These are phyloP conservation scores for Nitzschia sp. DNA, from an alignment of 108 stramenopile species.

Conservation along the genomic window DNA sequence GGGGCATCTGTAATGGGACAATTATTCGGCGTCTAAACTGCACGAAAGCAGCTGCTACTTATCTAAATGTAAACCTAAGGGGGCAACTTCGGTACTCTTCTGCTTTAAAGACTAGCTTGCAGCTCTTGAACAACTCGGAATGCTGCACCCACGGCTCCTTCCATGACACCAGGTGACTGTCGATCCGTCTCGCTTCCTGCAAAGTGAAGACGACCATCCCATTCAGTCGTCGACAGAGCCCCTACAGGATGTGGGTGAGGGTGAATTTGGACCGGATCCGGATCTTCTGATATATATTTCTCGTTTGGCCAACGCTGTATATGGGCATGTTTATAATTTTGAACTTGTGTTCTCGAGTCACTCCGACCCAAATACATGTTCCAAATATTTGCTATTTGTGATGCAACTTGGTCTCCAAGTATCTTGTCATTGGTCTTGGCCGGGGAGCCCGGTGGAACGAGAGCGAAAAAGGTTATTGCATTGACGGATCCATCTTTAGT, in stretches of 20 bases:
- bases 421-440: conserved; percentile 30
- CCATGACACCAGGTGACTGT: conserved; percentile 66
- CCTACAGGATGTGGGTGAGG: conserved; percentile 51
- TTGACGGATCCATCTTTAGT: conserved; percentile 25
- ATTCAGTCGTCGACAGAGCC: conserved; percentile 45
- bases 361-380: not conserved
- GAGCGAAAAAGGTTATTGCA: conserved; percentile 53
- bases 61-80: too few relatives aligned
- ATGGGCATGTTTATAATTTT: conserved; percentile 18
- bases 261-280: conserved; percentile 33
- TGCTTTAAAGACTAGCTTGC: too few relatives aligned
- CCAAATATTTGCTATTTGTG: conserved; percentile 39
- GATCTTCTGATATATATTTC: conserved; percentile 49
- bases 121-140: conserved; percentile 39
- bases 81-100: too few relatives aligned
- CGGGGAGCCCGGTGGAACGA: conserved; percentile 11
- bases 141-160: conserved; percentile 61
- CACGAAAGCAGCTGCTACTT: too few relatives aligned
- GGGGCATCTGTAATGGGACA: too few relatives aligned
- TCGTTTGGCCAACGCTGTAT: conserved; percentile 54
- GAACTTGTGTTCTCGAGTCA: conserved; percentile 12
- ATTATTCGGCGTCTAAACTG: too few relatives aligned
- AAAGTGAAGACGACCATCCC: conserved; percentile 51
- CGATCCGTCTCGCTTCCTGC: conserved; percentile 64
- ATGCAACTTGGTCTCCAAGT: conserved; percentile 37